Percentiles rank a stretch among this genome's conserved stretches.
Evolutionary conservation across 495 filamentous ascomycete species (phyloP).

Genomic region (Penicillium fimorum): DNA sequence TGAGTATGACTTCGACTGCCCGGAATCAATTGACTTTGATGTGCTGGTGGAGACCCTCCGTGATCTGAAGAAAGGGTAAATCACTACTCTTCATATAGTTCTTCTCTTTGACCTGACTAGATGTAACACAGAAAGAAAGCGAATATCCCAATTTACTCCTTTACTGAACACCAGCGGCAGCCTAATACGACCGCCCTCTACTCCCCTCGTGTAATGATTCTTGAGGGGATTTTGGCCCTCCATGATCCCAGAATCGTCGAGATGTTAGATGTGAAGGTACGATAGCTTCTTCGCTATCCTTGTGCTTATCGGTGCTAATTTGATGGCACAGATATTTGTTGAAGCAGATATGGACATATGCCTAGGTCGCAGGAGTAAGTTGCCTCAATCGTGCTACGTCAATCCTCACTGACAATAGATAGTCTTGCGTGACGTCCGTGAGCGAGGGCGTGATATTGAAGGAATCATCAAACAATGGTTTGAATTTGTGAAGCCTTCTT

Average conservation of each 20-base stretch:
- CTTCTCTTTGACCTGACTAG: conserved; percentile 12
- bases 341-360: conserved; percentile 96
- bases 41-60: conserved; percentile 72
- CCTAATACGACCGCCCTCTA: conserved; percentile 82
- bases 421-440: conserved; percentile 84
- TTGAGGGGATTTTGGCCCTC: conserved; percentile 94
- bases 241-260: conserved; percentile 85
- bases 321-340: conserved; percentile 70
- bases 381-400: not conserved
- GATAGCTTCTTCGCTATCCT: not conserved
- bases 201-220: conserved; percentile 90
- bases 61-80: conserved; percentile 90
- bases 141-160: conserved; percentile 93
- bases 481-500: conserved; percentile 91
- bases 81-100: not conserved
- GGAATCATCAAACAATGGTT: conserved; percentile 99
- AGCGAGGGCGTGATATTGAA: conserved; percentile 83
- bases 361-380: conserved; percentile 82
- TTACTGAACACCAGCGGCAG: conserved; percentile 82
- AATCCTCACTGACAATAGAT: conserved; percentile 10
- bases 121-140: conserved; percentile 70
- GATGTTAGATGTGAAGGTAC: conserved; percentile 85
- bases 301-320: conserved; percentile 4
- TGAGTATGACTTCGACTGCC: conserved; percentile 94
- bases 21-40: conserved; percentile 94